These are phyloP conservation scores for Leccinum aurantiacum DNA, from an alignment of 768 basidiomycete species.

Conservation along the genomic window DNA sequence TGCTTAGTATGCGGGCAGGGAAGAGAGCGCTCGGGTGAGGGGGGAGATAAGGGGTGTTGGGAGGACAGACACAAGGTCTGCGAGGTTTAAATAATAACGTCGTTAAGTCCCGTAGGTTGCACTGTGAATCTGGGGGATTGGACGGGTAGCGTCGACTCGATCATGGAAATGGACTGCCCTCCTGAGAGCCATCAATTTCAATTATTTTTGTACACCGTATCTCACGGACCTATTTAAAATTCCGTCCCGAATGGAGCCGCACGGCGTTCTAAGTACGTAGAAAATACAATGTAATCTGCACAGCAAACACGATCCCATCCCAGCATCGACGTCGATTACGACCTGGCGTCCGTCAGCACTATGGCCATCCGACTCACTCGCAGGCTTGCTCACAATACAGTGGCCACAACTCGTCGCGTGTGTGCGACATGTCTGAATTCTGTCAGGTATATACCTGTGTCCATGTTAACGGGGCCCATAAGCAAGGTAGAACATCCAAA, in stretches of 20 bases:
- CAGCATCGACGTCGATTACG: slow-evolving; percentile 2
- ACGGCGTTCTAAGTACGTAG: neutral
- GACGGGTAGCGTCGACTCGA: neutral
- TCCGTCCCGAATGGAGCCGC: neutral
- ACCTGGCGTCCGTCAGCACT: slow-evolving; percentile 11
- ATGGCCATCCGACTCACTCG: neutral
- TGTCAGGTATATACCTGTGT: slow-evolving; percentile 76
- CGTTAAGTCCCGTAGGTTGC: neutral
- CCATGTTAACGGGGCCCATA: slow-evolving; percentile 3
- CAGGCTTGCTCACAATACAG: slow-evolving; percentile 60
- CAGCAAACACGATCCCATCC: neutral
- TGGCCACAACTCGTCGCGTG: slow-evolving; percentile 71
- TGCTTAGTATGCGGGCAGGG: neutral
- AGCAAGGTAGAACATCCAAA: slow-evolving; percentile 2
- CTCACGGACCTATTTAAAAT: slow-evolving; percentile 1
- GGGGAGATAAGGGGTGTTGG: neutral
- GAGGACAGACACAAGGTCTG: neutral
- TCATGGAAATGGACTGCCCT: slow-evolving; percentile 2
- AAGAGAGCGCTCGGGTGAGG: neutral
- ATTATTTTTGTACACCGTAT: slow-evolving; percentile 13
- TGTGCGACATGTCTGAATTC: slow-evolving; percentile 78
- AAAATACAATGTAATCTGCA: neutral
- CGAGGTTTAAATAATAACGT: neutral
- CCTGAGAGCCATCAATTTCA: slow-evolving; percentile 15
- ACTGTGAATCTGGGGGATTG: neutral